A percentile compares a stretch with the other conserved stretches of the same genome.
Conservation (phyloP, 345 rosid species). For the Excoecaria agallocha region DNA sequence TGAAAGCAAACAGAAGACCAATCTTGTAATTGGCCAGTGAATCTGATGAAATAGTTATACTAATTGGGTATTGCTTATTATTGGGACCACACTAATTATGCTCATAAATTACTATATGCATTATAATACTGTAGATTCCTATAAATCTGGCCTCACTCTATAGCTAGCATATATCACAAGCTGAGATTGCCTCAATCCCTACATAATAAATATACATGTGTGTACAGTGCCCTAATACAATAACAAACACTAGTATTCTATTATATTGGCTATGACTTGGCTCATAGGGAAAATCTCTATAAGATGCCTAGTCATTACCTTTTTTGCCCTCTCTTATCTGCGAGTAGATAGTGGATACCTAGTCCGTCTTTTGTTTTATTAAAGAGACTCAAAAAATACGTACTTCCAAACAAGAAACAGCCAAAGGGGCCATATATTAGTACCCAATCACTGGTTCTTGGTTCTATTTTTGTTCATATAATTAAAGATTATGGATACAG, state of each 20-base stretch:
- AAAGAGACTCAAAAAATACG: not conserved
- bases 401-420: slow-evolving; percentile 9
- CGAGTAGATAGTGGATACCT: not conserved
- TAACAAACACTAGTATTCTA: slow-evolving; percentile 22
- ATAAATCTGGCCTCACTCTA: slow-evolving; percentile 12
- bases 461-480: not conserved
- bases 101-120: slow-evolving; percentile 7
- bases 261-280: not conserved
- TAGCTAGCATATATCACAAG: not conserved
- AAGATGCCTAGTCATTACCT: slow-evolving; percentile 8
- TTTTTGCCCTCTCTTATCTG: not conserved
- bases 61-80: not conserved
- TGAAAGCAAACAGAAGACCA: not conserved
- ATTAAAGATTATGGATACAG: not conserved
- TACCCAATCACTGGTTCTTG: not conserved
- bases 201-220: not conserved
- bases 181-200: not conserved
- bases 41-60: not conserved
- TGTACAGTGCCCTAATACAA: slow-evolving; percentile 7
- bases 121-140: slow-evolving; percentile 11
- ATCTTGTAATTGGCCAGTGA: not conserved
- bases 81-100: slow-evolving; percentile 25
- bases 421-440: not conserved
- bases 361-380: not conserved
- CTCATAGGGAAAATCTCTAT: not conserved